phyloP scores from a whole-genome alignment of 805 yeast genomes.

The Barnettozyma sucrosica region DNA sequence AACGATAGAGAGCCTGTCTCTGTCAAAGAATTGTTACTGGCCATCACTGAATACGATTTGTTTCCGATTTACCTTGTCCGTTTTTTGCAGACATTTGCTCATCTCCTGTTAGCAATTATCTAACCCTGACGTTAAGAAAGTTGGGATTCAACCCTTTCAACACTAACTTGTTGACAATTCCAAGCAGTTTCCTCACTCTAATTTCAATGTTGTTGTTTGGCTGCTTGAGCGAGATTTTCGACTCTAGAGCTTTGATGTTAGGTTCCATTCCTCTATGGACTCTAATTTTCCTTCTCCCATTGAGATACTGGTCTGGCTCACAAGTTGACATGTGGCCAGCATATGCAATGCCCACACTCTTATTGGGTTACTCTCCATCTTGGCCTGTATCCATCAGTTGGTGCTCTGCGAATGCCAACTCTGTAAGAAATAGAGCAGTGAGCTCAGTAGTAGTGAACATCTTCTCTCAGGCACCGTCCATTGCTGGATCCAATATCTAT shows the following conservation, averaged over 20 bases:
- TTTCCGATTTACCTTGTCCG: slow-evolving; percentile 52
- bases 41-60: slow-evolving; percentile 44
- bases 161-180: slow-evolving; percentile 48
- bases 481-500: slow-evolving; percentile 52
- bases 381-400: slow-evolving; percentile 54
- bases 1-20: slow-evolving; percentile 51
- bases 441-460: slow-evolving; percentile 62
- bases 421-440: slow-evolving; percentile 59
- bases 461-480: slow-evolving; percentile 53
- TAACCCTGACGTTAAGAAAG: slow-evolving; percentile 42
- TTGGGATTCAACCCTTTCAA: slow-evolving; percentile 49
- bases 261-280: slow-evolving; percentile 32
- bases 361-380: slow-evolving; percentile 40
- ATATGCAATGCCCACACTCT: slow-evolving; percentile 31
- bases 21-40: slow-evolving; percentile 32
- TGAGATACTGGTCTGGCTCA: slow-evolving; percentile 38
- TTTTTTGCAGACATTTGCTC: slow-evolving; percentile 35
- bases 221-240: slow-evolving; percentile 31
- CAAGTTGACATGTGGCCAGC: slow-evolving; percentile 38
- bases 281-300: slow-evolving; percentile 28
- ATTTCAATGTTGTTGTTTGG: slow-evolving; percentile 32
- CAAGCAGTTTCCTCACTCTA: slow-evolving; percentile 37
- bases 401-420: slow-evolving; percentile 57
- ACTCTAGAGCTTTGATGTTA: slow-evolving; percentile 30
- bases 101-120: slow-evolving; percentile 35